phyloP scores from a whole-genome alignment of 2,329 filamentous ascomycete genomes.

The Apiospora koreana region DNA sequence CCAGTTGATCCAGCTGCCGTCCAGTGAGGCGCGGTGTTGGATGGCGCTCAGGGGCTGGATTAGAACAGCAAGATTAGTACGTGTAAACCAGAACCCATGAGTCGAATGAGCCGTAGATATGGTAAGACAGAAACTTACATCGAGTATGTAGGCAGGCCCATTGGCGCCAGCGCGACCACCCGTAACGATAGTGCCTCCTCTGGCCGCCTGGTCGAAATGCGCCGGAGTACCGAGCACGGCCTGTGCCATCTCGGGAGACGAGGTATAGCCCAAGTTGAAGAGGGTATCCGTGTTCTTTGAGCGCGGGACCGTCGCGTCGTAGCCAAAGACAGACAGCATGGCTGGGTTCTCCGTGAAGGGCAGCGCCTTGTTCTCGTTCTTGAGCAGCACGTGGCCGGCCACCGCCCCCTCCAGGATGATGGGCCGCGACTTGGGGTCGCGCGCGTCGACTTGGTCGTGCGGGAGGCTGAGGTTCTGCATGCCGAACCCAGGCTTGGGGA shows the following conservation, averaged over 20 bases:
- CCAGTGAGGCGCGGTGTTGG: conserved; percentile 52
- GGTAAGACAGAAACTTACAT: conserved; percentile 34
- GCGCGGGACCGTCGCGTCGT: conserved; percentile 58
- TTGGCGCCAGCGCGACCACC: conserved; percentile 55
- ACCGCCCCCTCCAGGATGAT: conserved; percentile 54
- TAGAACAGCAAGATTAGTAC: conserved; percentile 26
- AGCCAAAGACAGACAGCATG: conserved; percentile 60
- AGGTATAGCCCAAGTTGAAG: conserved; percentile 49
- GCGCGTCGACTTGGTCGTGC: conserved; percentile 50
- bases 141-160: conserved; percentile 49
- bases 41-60: conserved; percentile 57
- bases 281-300: conserved; percentile 49
- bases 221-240: conserved; percentile 43
- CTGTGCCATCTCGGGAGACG: conserved; percentile 46
- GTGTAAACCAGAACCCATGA: too few relatives aligned
- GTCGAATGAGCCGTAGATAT: too few relatives aligned
- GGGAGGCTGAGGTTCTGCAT: conserved; percentile 62
- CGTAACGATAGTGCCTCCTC: conserved; percentile 52
- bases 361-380: conserved; percentile 65
- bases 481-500: conserved; percentile 47
- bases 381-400: conserved; percentile 73
- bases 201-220: conserved; percentile 50
- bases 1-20: conserved; percentile 60
- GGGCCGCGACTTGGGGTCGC: conserved; percentile 44
- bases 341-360: conserved; percentile 60